A percentile compares a stretch with the other conserved stretches of the same genome.
Evolutionary conservation across 2,329 filamentous ascomycete genomes (phyloP).

Genomic region (Penicillium sp.): DNA sequence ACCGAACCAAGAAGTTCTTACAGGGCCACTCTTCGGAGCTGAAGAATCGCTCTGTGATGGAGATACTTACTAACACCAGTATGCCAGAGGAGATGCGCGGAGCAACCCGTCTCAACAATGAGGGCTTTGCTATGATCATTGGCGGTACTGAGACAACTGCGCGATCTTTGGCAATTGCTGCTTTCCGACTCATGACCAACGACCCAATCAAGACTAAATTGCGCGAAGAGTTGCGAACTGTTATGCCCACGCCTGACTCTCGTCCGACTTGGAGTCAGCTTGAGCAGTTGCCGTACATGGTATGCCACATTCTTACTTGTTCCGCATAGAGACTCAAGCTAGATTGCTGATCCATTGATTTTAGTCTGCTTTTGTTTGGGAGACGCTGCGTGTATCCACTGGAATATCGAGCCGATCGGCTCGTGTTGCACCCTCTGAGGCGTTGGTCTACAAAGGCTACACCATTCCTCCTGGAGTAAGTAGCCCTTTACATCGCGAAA

Average conservation of each 20-base stretch:
- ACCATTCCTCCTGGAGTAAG: conserved; percentile 34
- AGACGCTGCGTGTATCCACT: conserved; percentile 44
- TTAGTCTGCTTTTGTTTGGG: conserved; percentile 21
- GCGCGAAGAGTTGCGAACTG: conserved; percentile 28
- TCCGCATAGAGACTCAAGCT: not conserved
- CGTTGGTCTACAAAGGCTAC: conserved; percentile 31
- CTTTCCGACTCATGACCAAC: conserved; percentile 29
- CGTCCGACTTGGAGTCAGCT: conserved; percentile 32
- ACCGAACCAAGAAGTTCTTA: conserved; percentile 6
- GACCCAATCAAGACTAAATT: conserved; percentile 19
- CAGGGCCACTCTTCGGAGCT: not conserved
- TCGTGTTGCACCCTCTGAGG: conserved; percentile 26
- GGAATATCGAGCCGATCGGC: conserved; percentile 35
- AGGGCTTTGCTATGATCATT: conserved; percentile 39
- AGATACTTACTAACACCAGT: conserved; percentile 12
- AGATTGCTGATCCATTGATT: not conserved
- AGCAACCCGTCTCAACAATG: conserved; percentile 36
- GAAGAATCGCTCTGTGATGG: conserved; percentile 13
- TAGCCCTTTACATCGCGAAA: not conserved
- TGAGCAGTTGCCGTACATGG: conserved; percentile 38
- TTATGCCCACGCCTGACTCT: conserved; percentile 28
- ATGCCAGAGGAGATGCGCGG: conserved; percentile 21
- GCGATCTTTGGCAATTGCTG: conserved; percentile 27
- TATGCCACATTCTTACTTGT: not conserved
- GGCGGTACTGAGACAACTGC: conserved; percentile 46